Conservation (phyloP, 306 rosid species). For the Begonia masoniana region DNA sequence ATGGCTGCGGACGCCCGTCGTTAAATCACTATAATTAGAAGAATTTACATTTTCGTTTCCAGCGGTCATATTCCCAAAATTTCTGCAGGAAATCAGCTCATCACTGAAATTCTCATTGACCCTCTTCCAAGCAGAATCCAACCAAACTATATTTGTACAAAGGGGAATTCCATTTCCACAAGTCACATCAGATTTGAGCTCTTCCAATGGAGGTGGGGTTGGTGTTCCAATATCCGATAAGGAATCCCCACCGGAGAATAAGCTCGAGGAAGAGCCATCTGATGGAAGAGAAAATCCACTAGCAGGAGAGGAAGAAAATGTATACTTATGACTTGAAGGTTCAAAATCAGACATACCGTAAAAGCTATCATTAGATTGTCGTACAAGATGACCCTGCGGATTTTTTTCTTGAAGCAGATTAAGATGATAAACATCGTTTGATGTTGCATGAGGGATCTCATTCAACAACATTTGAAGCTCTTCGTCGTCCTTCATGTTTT, state of each 20-base stretch:
- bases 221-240: constrained; percentile 43
- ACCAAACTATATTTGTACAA: constrained; percentile 10
- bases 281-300: constrained; percentile 38
- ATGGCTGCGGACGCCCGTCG: neutral
- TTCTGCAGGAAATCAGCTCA: constrained; percentile 23
- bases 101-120: constrained; percentile 23
- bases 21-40: constrained; percentile 6
- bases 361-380: constrained; percentile 8
- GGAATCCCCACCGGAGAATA: constrained; percentile 32
- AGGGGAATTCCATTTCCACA: constrained; percentile 11
- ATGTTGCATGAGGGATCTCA: constrained; percentile 49
- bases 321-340: constrained; percentile 18
- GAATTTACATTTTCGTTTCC: constrained; percentile 15
- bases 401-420: constrained; percentile 6
- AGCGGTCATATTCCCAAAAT: constrained; percentile 26
- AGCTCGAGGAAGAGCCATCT: constrained; percentile 40
- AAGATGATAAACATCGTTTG: constrained; percentile 19
- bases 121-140: constrained; percentile 14
- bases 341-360: constrained; percentile 23
- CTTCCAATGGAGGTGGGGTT: constrained; percentile 32
- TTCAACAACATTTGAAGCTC: constrained; percentile 35
- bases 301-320: constrained; percentile 29
- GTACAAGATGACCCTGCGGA: neutral
- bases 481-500: constrained; percentile 19
- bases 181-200: constrained; percentile 21